Base-by-base conservation (phyloP, 164 flowering plant genomes). In the Vitis rupestris region DNA sequence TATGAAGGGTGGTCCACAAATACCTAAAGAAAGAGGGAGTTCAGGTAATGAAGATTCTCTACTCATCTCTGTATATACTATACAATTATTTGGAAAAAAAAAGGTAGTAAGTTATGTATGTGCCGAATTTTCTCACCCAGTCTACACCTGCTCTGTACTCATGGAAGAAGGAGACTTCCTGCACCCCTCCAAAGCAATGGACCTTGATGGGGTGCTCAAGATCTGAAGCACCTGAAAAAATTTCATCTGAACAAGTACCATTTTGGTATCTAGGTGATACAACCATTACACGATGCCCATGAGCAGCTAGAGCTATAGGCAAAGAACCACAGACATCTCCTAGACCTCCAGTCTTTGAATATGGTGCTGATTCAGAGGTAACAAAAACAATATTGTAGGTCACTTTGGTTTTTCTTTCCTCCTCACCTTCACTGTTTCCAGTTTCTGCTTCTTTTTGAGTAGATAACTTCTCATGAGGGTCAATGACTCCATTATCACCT, bases 321-420 rank as follows among this genome's bases (percentile, higher is more conserved):
- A 95, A 78, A 75, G 99, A 92, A 64, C 97, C 98, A 90, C 97
- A 91, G 66, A 95, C 99, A 86, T 95, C 99, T 79, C 92, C 98
- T 61, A 95, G 70, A 61, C 99, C 98, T 29, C 99, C 99, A 17
- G 98, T 95, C 81, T 95, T 95, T 31, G 98, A 92, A 81, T 91
- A 92, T 14, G 99, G 99, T 44, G 91, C 88, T 27, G 96, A 98
- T 76, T 95, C 98, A 63, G 99, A 62, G 65, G 97, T 90, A 47
- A 86, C 97, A 80, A 90, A 90, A 37, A 95, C 81, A 67, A 95
- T 77, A 73, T 72, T 95, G 72, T 76, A 70, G 1, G 84, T 82
- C 17, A 83, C 82, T 78, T 12, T 82, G 47, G 75, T 64, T 60
- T 69, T 14, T 54, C 65, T 14, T 62, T 73, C 60, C 23, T 70